phyloP scores from a whole-genome alignment of 2,329 filamentous ascomycete genomes.

The Eutypa lata region DNA sequence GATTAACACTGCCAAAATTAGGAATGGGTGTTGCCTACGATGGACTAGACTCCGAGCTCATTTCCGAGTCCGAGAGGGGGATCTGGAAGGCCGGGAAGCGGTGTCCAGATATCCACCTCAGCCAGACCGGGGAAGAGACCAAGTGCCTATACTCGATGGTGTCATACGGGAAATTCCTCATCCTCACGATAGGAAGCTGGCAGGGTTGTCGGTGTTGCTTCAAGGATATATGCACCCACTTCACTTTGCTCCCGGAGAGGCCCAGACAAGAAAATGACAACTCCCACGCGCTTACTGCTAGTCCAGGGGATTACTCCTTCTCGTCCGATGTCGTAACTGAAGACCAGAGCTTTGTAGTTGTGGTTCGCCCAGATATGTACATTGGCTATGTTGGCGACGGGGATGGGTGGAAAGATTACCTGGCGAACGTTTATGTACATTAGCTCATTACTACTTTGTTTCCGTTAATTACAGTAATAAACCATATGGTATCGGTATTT shows the following conservation, averaged over 20 bases:
- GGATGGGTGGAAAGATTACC: conserved; percentile 25
- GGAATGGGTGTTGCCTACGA: conserved; percentile 42
- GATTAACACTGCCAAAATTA: conserved; percentile 2
- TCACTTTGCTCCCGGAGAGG: conserved; percentile 7
- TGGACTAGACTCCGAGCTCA: conserved; percentile 30
- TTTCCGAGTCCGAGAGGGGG: conserved; percentile 28
- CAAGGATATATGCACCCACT: conserved; percentile 5
- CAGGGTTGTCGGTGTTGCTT: conserved; percentile 3
- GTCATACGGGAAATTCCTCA: conserved; percentile 30
- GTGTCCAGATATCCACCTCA: conserved; percentile 35
- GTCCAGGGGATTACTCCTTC: conserved; percentile 20
- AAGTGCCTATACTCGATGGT: conserved; percentile 30
- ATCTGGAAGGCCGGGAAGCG: conserved; percentile 36
- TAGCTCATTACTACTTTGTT: too few relatives aligned
- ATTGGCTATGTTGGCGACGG: conserved; percentile 31
- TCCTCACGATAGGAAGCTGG: conserved; percentile 18
- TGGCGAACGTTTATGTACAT: not conserved
- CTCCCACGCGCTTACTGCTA: conserved; percentile 5
- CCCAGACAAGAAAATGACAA: not conserved
- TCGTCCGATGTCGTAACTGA: conserved; percentile 26
- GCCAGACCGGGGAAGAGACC: conserved; percentile 6
- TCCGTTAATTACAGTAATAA: too few relatives aligned
- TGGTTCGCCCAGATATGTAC: conserved; percentile 40
- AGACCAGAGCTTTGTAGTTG: conserved; percentile 26
- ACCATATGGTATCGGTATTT: too few relatives aligned